Base-by-base conservation (phyloP, 1,139 yeast species). In the Kurtzmaniella natalensis region DNA sequence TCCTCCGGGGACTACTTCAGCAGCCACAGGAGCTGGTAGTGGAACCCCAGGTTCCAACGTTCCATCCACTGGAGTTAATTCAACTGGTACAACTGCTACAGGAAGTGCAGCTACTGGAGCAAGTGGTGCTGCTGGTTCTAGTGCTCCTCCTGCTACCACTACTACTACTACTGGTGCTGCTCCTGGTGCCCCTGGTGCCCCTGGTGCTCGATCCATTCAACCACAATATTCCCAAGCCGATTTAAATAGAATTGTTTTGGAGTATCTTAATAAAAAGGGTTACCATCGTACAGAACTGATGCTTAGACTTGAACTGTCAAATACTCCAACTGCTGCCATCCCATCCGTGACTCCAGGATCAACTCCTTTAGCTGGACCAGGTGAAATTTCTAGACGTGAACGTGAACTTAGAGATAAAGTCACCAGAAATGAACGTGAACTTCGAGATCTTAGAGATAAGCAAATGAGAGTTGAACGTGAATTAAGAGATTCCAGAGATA, bases 241-340 rank as follows among this genome's bases (percentile, higher is more conserved):
- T 56, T 69, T 89, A 57, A 87, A 89, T 57, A 67, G 94, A 45
- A 85, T 89, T 51, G 97, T 92, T 23, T 69, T 92, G 48, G 98
- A 92, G 49, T 92, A 92, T 50, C 72, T 94, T 44, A 85, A 81
- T 56, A 89, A 92, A 53, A 88, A 89, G 55, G 99, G 99, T 3
- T 94, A 87, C 52, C 89, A 87, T 45, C 77, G 83, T 45, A 89
- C 97, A 0, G 99, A 94, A 55, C 88, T 96, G 4, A 86, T 88
- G 81, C 72, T 92, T 40, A 74, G 98, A 43, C 76, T 88, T 43
- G 99, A 94, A 55, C 79, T 87, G 42, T 76, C 94, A 3, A 80
- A 87, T 40, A 74, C 74, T 3, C 76, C 79, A 2, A 75, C 79
- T 1, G 53, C 79, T 0, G 55, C 63, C 1, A 76, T 80, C 0